These are phyloP conservation scores for Fusarium sp. DNA, from an alignment of 2,329 filamentous ascomycete species.

Conservation along the genomic window DNA sequence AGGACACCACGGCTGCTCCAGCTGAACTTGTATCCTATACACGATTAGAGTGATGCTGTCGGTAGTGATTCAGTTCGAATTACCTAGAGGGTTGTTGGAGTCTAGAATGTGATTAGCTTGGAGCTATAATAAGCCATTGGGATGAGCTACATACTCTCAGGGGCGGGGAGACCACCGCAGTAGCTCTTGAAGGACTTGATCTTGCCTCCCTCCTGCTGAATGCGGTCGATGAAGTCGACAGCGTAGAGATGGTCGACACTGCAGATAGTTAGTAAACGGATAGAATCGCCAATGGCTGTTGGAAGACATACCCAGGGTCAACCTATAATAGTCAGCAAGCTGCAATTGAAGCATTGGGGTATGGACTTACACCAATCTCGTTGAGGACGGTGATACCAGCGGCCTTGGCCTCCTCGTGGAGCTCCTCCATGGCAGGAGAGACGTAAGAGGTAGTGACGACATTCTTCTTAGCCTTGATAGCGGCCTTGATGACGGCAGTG, in stretches of 20 bases:
- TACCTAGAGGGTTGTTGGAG: constrained; percentile 84
- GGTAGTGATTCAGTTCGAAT: neutral
- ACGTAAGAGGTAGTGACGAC: constrained; percentile 96
- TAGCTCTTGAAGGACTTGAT: constrained; percentile 84
- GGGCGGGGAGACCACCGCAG: constrained; percentile 80
- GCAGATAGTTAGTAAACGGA: neutral
- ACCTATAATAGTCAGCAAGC: constrained; percentile 18
- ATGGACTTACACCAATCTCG: constrained; percentile 78
- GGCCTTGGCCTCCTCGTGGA: constrained; percentile 84
- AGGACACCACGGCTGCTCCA: constrained; percentile 79
- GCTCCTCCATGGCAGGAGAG: constrained; percentile 90
- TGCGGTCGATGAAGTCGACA: constrained; percentile 86
- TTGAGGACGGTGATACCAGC: constrained; percentile 98
- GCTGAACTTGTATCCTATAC: constrained; percentile 73
- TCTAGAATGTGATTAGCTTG: constrained; percentile 45
- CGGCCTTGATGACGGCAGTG: constrained; percentile 89
- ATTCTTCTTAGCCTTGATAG: constrained; percentile 93
- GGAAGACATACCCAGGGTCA: constrained; percentile 40
- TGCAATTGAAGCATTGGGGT: neutral
- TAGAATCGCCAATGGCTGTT: neutral
- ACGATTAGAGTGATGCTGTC: neutral
- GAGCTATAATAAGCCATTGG: neutral
- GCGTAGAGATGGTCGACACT: constrained; percentile 68
- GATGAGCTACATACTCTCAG: constrained; percentile 58
- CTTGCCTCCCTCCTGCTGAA: constrained; percentile 90